Evolutionary conservation across 257 asterid genomes (phyloP), one percentile per base, ranked within the genome.

Genomic region (Fraxinus pennsylvanica): DNA sequence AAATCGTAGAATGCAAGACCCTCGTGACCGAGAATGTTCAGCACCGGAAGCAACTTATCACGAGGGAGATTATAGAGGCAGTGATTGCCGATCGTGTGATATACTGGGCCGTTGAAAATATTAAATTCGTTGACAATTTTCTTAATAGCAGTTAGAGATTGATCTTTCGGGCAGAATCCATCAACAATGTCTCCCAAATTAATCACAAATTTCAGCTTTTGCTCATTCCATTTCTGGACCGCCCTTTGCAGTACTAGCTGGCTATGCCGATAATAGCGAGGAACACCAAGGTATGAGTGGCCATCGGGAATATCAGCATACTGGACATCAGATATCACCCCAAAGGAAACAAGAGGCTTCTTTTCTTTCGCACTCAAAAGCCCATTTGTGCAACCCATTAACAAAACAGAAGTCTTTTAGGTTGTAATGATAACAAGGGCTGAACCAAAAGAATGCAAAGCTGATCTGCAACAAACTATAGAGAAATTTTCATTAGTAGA

Each of bases 301-400:
- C 99, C 97, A 68, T 96, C 92, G 0, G 97, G 93, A 82, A 96
- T 96, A 73, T 96, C 98, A n/a, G 99, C 98, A 57, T 90, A 96
- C 71, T 96, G 99, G 79, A 96, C 97, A 81, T 96, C 98, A 4
- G 99, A 81, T 78, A 96, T 96, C 50, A 96, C 93, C 19, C 99
- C 99, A 15, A 93, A 93, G 72, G 99, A 93, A 71, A 92, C 77
- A 68, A 93, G 92, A 38, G 97, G 99, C 65, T 87, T 83, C 83
- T 84, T 87, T 80, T 83, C 87, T 41, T 71, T 80, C 52, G 79
- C 79, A 70, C 52, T 71, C 21, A 83, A 71, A 38, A 85, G 75
- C 25, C 90, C 90, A 66, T 89, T 86, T 78, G 80, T 81, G 78
- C 83, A 84, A 22, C 88, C 92, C 96, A 95, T 90, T 59, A 78